These are phyloP conservation scores for Ogataea paraovalis DNA, from an alignment of 805 yeast genomes.

Conservation along the genomic window DNA sequence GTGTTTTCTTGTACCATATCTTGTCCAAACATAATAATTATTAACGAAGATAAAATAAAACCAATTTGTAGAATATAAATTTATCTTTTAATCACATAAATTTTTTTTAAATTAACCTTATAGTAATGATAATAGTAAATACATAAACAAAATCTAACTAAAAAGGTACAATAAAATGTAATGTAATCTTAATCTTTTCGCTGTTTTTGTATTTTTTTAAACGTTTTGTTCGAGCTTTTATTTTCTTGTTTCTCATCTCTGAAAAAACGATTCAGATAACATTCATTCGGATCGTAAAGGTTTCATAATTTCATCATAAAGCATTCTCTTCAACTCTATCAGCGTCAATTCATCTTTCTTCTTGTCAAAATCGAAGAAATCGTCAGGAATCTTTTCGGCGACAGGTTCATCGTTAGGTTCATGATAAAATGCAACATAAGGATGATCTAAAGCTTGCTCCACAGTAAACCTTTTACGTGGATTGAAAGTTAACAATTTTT, in stretches of 20 bases:
- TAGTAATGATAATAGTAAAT: too few relatives aligned
- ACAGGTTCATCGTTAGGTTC: constrained; percentile 93
- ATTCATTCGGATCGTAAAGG: constrained; percentile 26
- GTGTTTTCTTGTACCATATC: too few relatives aligned
- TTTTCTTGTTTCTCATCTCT: background rate
- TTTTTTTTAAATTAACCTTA: too few relatives aligned
- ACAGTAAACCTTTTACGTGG: constrained; percentile 82
- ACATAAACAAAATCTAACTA: too few relatives aligned
- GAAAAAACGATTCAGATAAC: background rate
- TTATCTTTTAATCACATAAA: too few relatives aligned
- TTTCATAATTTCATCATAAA: constrained; percentile 78
- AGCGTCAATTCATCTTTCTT: constrained; percentile 74
- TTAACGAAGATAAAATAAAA: too few relatives aligned
- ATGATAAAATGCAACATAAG: constrained; percentile 82
- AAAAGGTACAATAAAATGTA: too few relatives aligned
- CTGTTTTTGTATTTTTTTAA: too few relatives aligned
- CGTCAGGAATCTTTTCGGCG: constrained; percentile 77
- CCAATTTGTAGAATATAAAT: too few relatives aligned
- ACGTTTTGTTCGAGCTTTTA: background rate
- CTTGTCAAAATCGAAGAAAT: constrained; percentile 86
- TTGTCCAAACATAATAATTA: too few relatives aligned
- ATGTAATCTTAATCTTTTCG: too few relatives aligned
- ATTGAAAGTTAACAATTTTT: constrained; percentile 74
- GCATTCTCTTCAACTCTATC: constrained; percentile 70
- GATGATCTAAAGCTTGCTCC: constrained; percentile 78